Evolutionary conservation across 2,329 filamentous ascomycete genomes (phyloP).

Genomic region (Botryosphaeria dothidea): DNA sequence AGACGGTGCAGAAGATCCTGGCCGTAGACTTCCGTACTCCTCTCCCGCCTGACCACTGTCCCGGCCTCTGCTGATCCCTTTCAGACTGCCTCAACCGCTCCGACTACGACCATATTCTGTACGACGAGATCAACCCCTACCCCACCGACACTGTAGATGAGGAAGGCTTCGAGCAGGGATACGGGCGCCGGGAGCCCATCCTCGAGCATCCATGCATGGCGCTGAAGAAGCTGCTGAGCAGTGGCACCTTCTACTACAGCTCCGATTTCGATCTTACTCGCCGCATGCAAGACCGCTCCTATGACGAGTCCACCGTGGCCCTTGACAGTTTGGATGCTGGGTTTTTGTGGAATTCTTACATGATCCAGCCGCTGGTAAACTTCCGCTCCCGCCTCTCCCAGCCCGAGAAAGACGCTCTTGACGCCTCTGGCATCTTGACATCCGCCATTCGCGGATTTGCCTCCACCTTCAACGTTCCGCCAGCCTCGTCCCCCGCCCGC

Average conservation of each 20-base stretch:
- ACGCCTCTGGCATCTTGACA: conserved; percentile 83
- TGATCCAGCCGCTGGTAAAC: conserved; percentile 89
- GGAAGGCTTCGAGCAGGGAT: conserved; percentile 55
- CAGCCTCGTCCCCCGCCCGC: conserved; percentile 70
- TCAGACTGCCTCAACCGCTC: conserved; percentile 81
- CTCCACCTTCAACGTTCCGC: conserved; percentile 80
- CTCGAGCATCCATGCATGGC: conserved; percentile 88
- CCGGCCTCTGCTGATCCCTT: background rate
- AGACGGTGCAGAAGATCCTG: conserved; percentile 84
- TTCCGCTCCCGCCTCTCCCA: conserved; percentile 81
- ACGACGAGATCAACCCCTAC: conserved; percentile 59
- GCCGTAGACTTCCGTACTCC: conserved; percentile 75
- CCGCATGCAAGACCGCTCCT: conserved; percentile 81
- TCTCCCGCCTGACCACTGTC: background rate
- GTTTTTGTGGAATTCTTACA: conserved; percentile 97
- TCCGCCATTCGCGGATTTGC: conserved; percentile 94
- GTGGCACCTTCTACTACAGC: conserved; percentile 97
- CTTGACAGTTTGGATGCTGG: conserved; percentile 91
- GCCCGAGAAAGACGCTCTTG: conserved; percentile 75
- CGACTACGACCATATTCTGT: conserved; percentile 77
- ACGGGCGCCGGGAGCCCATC: conserved; percentile 64
- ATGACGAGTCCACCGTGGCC: conserved; percentile 77
- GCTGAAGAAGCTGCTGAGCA: conserved; percentile 86
- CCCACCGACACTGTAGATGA: conserved; percentile 54
- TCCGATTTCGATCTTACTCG: conserved; percentile 98